Evolutionary conservation across 1,284 basidiomycete species (phyloP), one percentile per base, ranked within the genome.

Genomic region (Macrocystidia cucumis): DNA sequence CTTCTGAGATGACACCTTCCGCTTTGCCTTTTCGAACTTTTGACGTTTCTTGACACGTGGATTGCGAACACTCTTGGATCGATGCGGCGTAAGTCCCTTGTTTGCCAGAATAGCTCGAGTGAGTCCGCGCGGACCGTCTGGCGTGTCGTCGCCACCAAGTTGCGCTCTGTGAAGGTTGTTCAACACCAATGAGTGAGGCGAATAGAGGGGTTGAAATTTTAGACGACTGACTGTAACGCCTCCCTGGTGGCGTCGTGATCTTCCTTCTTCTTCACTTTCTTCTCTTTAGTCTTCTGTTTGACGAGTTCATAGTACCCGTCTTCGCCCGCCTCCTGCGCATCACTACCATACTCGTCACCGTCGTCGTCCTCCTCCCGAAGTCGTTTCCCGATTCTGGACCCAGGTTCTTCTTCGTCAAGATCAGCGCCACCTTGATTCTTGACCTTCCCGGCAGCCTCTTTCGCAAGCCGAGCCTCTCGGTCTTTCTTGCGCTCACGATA

Each of bases 11-110:
- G 80, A 68, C 12, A 96, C 67, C 61, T 84, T 91, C 67, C 87
- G 90, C 69, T 93, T 87, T 41, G 91, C 92, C 63, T 95, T 85
- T 52, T 92, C 91, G 69, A 83, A 97, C 52, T 78, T 83, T 58
- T 84, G 72, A 32, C 88, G 75, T 61, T 97, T 97, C 75, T 96
- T 97, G 60, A 97, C 91, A 48, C 92, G 80, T 20, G 92, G 91
- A 62, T 97, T 97, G 46, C 91, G 87, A 25, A 90, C 87, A 36
- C 66, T 69, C 63, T 96, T 96, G 33, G 82, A 65, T 35, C 92
- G 78, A 45, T 73, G 76, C 1, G 92, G 91, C 11, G 91, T 96
- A 42, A 97, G 77, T 39, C 93, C 92, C 51, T 82, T 86, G 72
- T 97, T 97, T 54, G 84, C 80, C 50, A 95, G 70, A 50, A 97